Percentiles rank a stretch among this genome's conserved stretches.
These are phyloP conservation scores for Dothideomycetes sp. DNA, from an alignment of 2,329 filamentous ascomycete species.

Conservation along the genomic window DNA sequence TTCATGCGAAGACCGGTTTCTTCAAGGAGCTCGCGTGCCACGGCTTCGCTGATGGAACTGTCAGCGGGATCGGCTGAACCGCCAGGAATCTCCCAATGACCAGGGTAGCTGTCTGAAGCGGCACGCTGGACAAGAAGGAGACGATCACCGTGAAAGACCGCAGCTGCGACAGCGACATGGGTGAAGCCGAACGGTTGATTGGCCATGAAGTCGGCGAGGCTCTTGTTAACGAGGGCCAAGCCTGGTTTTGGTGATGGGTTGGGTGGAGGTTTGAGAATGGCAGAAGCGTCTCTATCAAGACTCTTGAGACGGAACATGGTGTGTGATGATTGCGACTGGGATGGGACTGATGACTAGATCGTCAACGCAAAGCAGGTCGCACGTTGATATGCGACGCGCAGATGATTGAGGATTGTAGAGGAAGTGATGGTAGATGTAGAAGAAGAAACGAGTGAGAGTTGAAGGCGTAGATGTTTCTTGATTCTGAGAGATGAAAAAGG, in stretches of 20 bases:
- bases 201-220: constrained; percentile 2
- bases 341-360: background rate
- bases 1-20: constrained; percentile 35
- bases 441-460: too few relatives aligned
- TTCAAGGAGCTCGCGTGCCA: constrained; percentile 43
- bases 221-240: constrained; percentile 2
- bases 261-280: constrained; percentile 13
- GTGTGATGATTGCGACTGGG: background rate
- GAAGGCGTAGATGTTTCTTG: too few relatives aligned
- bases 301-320: constrained; percentile 15
- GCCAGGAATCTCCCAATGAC: constrained; percentile 42
- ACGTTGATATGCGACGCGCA: too few relatives aligned
- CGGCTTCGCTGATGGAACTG: constrained; percentile 33
- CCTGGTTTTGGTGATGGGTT: constrained; percentile 7
- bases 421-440: too few relatives aligned
- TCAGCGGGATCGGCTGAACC: constrained; percentile 38
- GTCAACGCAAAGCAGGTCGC: background rate
- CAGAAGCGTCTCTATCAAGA: constrained; percentile 7
- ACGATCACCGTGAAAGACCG: constrained; percentile 19
- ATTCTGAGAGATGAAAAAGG: too few relatives aligned
- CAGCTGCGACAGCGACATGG: constrained; percentile 14
- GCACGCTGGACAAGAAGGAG: constrained; percentile 39
- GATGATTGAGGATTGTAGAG: too few relatives aligned
- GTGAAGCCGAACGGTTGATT: constrained; percentile 12
- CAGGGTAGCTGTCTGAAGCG: constrained; percentile 33